These are phyloP conservation scores for Flaveria trinervia DNA, from an alignment of 129 eudicot genomes.

Conservation along the genomic window DNA sequence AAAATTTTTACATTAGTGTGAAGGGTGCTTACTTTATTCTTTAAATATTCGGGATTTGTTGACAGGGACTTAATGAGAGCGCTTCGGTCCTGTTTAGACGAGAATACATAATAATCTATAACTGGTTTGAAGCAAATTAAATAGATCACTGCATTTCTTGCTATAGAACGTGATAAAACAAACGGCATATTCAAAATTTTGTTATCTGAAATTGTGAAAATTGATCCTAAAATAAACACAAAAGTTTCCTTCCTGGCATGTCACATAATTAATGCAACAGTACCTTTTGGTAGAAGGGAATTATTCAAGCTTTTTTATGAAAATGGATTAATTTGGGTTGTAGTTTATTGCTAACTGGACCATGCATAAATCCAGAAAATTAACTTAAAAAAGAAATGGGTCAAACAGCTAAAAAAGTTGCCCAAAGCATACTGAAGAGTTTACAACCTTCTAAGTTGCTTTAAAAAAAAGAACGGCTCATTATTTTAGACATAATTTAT, in stretches of 20 bases:
- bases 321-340: background rate
- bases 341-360: background rate
- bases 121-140: background rate
- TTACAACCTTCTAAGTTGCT: background rate
- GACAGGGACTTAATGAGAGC: slow-evolving; percentile 80
- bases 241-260: background rate
- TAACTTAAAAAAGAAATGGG: background rate
- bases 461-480: background rate
- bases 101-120: slow-evolving; percentile 11
- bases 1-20: background rate
- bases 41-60: slow-evolving; percentile 87
- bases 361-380: background rate
- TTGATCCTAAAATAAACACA: background rate
- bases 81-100: slow-evolving; percentile 69
- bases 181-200: slow-evolving; percentile 7
- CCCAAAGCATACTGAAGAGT: background rate
- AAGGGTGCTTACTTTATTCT: slow-evolving; percentile 70
- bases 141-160: background rate
- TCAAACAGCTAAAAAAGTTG: background rate
- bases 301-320: background rate
- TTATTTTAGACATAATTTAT: background rate
- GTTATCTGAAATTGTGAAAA: background rate
- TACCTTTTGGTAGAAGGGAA: background rate
- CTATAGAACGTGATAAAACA: slow-evolving; percentile 3
- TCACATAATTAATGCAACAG: background rate